phyloP scores from a whole-genome alignment of 2,329 filamentous ascomycete species.

The Paraphaeosphaeria minitans region DNA sequence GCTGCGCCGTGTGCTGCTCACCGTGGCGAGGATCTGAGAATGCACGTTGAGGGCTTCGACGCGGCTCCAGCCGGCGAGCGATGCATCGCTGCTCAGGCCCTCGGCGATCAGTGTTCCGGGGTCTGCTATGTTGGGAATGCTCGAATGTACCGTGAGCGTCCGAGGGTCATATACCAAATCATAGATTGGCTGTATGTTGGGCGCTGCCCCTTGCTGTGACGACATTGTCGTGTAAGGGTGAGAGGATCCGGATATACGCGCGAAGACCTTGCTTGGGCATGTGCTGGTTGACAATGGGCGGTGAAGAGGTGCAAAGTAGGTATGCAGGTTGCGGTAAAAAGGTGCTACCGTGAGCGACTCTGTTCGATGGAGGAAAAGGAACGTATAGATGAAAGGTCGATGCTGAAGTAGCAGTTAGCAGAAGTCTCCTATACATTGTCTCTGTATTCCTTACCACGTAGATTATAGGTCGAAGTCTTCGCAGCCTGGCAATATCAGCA shows the following conservation, averaged over 20 bases:
- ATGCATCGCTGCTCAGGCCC: conserved; percentile 32
- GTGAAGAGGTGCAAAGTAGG: conserved; percentile 56
- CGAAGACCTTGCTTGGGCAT: conserved; percentile 47
- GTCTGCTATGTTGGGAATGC: conserved; percentile 67
- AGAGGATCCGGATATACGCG: conserved; percentile 48
- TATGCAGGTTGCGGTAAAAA: conserved; percentile 58
- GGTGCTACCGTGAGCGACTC: conserved; percentile 54
- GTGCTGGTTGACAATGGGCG: conserved; percentile 52
- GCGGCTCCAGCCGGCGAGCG: conserved; percentile 52
- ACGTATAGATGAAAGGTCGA: conserved; percentile 76
- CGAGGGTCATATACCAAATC: conserved; percentile 66
- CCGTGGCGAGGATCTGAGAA: conserved; percentile 62
- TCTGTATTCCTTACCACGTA: conserved; percentile 59
- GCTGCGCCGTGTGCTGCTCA: conserved; percentile 55
- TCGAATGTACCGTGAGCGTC: conserved; percentile 63
- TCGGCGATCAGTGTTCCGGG: conserved; percentile 52
- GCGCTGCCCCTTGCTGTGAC: conserved; percentile 33
- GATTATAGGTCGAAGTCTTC: conserved; percentile 67
- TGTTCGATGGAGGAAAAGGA: conserved; percentile 70
- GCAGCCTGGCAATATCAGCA: conserved; percentile 16
- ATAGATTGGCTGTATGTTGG: conserved; percentile 56
- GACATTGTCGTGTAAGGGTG: conserved; percentile 44
- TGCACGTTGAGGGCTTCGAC: conserved; percentile 67
- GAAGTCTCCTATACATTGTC: neutral
- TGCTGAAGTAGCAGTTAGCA: conserved; percentile 43